phyloP scores from a whole-genome alignment of 2,329 filamentous ascomycete genomes.

The Fusarium sp. region DNA sequence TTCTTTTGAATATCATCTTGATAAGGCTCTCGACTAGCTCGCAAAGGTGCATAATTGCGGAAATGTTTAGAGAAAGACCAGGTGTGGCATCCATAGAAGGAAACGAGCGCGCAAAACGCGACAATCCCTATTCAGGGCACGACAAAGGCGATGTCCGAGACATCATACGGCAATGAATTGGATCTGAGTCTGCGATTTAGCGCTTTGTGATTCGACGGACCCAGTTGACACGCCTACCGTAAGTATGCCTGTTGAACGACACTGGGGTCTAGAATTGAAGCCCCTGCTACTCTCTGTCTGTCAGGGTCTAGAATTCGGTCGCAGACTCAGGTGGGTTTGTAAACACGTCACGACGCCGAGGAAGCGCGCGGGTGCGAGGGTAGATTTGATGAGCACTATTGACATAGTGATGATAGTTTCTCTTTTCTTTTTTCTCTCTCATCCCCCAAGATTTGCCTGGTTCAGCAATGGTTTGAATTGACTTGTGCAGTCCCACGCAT shows the following conservation, averaged over 20 bases:
- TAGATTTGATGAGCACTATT: constrained; percentile 13
- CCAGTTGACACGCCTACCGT: constrained; percentile 19
- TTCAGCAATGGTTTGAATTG: background rate
- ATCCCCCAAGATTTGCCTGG: background rate
- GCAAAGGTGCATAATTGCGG: background rate
- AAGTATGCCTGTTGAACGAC: constrained; percentile 6
- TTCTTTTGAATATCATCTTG: constrained; percentile 9
- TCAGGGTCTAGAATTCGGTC: constrained; percentile 30
- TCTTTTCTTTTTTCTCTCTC: background rate
- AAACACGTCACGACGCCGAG: constrained; percentile 35
- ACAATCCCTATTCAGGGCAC: background rate
- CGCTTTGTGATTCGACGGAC: constrained; percentile 21
- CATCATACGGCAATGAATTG: constrained; percentile 7
- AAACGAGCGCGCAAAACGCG: constrained; percentile 1
- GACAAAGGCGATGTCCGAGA: background rate
- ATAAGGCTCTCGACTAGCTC: constrained; percentile 7
- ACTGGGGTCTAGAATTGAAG: constrained; percentile 6
- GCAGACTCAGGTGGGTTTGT: constrained; percentile 33
- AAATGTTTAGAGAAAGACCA: background rate
- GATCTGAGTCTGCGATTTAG: constrained; percentile 9
- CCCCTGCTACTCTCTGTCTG: constrained; percentile 9
- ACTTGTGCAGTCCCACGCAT: background rate
- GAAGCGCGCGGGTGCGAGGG: constrained; percentile 21
- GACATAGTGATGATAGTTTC: constrained; percentile 9
- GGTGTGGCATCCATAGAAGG: background rate